These are phyloP conservation scores for Penicillium cinerascens DNA, from an alignment of 495 filamentous ascomycete species.

Conservation along the genomic window DNA sequence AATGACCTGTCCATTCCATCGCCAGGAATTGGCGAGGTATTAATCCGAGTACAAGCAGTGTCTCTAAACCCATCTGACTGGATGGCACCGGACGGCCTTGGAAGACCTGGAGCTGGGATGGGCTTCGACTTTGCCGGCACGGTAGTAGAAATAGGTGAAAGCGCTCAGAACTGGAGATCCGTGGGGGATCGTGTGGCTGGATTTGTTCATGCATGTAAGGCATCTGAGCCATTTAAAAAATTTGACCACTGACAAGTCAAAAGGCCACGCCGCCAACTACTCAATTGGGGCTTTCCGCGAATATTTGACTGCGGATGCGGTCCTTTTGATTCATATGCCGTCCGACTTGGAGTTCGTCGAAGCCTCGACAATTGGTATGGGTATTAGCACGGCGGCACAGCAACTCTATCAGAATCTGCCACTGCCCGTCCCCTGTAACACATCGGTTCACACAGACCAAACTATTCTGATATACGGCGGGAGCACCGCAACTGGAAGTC, in stretches of 20 bases:
- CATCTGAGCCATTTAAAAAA: not conserved
- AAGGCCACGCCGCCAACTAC: not conserved
- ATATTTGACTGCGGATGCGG: not conserved
- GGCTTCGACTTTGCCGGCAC: constrained; percentile 3
- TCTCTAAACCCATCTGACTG: constrained; percentile 3
- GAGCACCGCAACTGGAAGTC: not conserved
- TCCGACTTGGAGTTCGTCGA: not conserved
- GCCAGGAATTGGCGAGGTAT: not conserved
- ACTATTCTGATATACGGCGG: not conserved
- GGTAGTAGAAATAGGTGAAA: constrained; percentile 1
- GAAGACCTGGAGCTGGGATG: constrained; percentile 2
- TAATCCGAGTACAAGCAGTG: constrained; percentile 1
- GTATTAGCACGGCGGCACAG: constrained; percentile 2
- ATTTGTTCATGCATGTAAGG: not conserved
- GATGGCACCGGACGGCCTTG: not conserved
- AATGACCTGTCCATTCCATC: constrained; percentile 5
- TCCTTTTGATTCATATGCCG: not conserved
- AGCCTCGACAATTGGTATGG: not conserved
- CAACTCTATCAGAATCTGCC: not conserved
- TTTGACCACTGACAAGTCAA: not conserved
- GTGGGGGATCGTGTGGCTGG: constrained; percentile 1
- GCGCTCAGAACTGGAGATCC: not conserved
- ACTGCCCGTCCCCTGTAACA: not conserved
- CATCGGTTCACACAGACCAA: not conserved
- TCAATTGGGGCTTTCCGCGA: not conserved